Conservation (phyloP, 768 basidiomycete genomes). For the Fistulinella prunicolor region DNA sequence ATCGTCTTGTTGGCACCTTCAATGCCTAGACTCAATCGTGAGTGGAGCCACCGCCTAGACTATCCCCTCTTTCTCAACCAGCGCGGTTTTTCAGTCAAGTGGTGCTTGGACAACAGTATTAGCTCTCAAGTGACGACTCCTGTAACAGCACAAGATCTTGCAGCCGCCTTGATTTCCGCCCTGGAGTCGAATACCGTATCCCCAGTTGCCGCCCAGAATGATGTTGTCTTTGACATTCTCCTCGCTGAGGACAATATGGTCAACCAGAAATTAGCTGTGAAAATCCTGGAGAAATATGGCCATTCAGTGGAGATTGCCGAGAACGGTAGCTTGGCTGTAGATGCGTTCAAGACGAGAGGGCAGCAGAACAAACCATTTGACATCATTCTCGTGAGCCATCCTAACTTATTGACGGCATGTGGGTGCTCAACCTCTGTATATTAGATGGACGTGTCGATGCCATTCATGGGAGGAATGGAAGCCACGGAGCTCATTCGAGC, state of each 20-base stretch:
- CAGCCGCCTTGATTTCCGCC: constrained; percentile 89
- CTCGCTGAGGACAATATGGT: constrained; percentile 97
- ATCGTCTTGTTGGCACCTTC: constrained; percentile 86
- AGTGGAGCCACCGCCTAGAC: constrained; percentile 27
- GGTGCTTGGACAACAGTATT: constrained; percentile 96
- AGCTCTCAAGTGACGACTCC: constrained; percentile 93
- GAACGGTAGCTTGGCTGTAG: constrained; percentile 92
- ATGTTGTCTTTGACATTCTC: constrained; percentile 86
- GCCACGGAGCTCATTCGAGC: constrained; percentile 89
- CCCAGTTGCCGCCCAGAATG: constrained; percentile 80
- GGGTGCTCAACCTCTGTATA: constrained; percentile 3
- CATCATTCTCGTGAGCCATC: constrained; percentile 73
- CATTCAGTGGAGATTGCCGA: constrained; percentile 96
- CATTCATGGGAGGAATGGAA: constrained; percentile 98
- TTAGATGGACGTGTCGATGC: constrained; percentile 98
- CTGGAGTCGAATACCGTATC: constrained; percentile 93
- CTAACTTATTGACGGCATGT: background rate
- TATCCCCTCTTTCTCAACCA: constrained; percentile 3
- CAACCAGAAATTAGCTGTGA: constrained; percentile 94
- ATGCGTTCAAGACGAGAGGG: constrained; percentile 81
- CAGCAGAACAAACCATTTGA: constrained; percentile 76
- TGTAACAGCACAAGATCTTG: constrained; percentile 81
- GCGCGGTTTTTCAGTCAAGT: constrained; percentile 62
- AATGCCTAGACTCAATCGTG: constrained; percentile 72
- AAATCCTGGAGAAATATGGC: constrained; percentile 94